Percentiles rank a stretch among this genome's conserved stretches.
Evolutionary conservation across 148 eudicot genomes (phyloP).

Genomic region (Chenopodium suecicum): DNA sequence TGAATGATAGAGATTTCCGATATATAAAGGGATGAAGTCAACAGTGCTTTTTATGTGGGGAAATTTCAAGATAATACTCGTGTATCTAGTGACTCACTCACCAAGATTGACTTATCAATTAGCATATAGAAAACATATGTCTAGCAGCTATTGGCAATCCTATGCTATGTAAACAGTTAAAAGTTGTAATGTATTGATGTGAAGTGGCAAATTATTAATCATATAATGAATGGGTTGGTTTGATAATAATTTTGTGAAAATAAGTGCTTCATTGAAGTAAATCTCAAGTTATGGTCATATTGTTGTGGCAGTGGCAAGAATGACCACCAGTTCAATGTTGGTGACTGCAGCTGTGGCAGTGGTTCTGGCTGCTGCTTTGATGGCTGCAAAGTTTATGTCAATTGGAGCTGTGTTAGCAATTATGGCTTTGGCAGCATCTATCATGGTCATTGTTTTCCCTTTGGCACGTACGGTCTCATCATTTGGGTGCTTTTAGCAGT

Average conservation of each 20-base stretch:
- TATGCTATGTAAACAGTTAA: slow-evolving; percentile 4
- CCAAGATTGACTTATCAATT: not conserved
- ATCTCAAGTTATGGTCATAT: slow-evolving; percentile 40
- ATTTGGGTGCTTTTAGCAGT: slow-evolving; percentile 33
- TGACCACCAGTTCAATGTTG: slow-evolving; percentile 41
- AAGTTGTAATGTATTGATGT: not conserved
- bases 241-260: slow-evolving; percentile 10
- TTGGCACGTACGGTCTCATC: slow-evolving; percentile 41
- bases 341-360: slow-evolving; percentile 57
- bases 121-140: not conserved
- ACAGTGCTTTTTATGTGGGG: not conserved
- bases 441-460: slow-evolving; percentile 36
- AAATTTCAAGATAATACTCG: not conserved
- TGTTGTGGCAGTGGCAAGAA: slow-evolving; percentile 47
- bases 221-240: slow-evolving; percentile 8
- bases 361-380: slow-evolving; percentile 69
- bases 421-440: slow-evolving; percentile 47
- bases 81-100: not conserved
- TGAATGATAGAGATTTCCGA: not conserved
- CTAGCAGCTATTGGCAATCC: not conserved
- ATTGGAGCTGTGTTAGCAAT: slow-evolving; percentile 52
- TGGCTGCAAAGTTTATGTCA: slow-evolving; percentile 51
- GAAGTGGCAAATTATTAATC: not conserved
- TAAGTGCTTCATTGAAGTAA: slow-evolving; percentile 28
- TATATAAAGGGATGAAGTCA: not conserved